These are phyloP conservation scores for Vitis rotundifolia DNA, from an alignment of 164 flowering plant genomes.

Conservation along the genomic window DNA sequence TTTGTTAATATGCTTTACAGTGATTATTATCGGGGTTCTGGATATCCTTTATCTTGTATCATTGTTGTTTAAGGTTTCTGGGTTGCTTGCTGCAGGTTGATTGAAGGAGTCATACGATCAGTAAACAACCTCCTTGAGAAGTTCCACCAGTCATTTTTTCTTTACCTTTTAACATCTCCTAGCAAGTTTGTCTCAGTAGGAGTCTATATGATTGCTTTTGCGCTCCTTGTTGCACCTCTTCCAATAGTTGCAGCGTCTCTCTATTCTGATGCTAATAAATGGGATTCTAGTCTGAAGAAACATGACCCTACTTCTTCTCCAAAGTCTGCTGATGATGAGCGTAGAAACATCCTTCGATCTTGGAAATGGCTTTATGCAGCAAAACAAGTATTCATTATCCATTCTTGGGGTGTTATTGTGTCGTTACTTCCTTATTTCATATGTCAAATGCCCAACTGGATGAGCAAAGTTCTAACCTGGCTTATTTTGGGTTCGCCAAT, in stretches of 20 bases:
- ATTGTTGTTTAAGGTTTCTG: background rate
- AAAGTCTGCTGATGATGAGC: slow-evolving; percentile 17
- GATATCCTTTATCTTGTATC: background rate
- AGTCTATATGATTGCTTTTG: slow-evolving; percentile 91
- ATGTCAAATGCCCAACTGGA: slow-evolving; percentile 44
- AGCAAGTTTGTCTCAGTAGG: slow-evolving; percentile 90
- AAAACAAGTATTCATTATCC: slow-evolving; percentile 64
- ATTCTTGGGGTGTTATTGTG: slow-evolving; percentile 71
- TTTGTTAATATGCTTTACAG: background rate
- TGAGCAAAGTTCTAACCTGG: too few species aligned
- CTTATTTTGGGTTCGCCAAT: too few species aligned
- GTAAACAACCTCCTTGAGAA: slow-evolving; percentile 96
- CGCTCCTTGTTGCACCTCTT: slow-evolving; percentile 80
- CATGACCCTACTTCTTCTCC: slow-evolving; percentile 9
- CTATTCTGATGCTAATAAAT: slow-evolving; percentile 41
- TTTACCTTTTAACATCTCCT: slow-evolving; percentile 81
- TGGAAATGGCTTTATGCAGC: slow-evolving; percentile 90
- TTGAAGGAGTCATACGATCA: slow-evolving; percentile 86
- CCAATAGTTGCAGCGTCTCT: slow-evolving; percentile 89
- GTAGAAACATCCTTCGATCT: slow-evolving; percentile 29
- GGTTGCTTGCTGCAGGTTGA: slow-evolving; percentile 58
- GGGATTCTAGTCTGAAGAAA: slow-evolving; percentile 8
- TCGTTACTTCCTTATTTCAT: slow-evolving; percentile 70
- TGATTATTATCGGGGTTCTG: background rate
- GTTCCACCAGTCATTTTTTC: slow-evolving; percentile 96